Conservation (phyloP, 2,329 filamentous ascomycete genomes). For the Drechmeria coniospora region DNA sequence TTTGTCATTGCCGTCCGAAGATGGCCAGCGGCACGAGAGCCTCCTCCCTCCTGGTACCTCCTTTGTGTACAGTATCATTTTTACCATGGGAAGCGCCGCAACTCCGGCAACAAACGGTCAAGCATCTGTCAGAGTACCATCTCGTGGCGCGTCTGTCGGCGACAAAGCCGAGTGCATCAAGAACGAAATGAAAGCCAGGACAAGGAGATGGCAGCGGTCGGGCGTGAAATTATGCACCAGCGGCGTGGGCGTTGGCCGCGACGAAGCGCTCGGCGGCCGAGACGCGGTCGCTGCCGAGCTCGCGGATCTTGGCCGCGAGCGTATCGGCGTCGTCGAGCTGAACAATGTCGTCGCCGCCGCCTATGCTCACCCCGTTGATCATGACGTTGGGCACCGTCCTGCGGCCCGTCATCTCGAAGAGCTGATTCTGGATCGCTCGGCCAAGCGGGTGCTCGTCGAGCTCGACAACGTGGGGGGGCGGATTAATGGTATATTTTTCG, state of each 20-base stretch:
- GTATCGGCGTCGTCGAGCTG: conserved; percentile 51
- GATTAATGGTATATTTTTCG: conserved; percentile 69
- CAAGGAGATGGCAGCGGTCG: conserved; percentile 2
- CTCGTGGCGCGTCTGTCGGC: too few species aligned
- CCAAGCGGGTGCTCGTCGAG: conserved; percentile 73
- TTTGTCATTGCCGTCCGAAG: too few species aligned
- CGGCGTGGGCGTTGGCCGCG: conserved; percentile 4
- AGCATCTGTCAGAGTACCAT: too few species aligned
- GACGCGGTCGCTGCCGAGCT: conserved; percentile 54
- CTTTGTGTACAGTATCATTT: too few species aligned
- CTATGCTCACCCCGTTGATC: conserved; percentile 75
- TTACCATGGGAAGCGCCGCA: too few species aligned
- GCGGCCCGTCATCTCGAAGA: conserved; percentile 61
- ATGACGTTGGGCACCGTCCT: conserved; percentile 85
- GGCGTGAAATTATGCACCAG: too few species aligned
- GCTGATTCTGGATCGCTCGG: conserved; percentile 50
- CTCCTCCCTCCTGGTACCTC: too few species aligned
- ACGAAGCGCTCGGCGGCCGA: conserved; percentile 32
- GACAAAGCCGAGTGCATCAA: too few species aligned
- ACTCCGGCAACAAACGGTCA: too few species aligned
- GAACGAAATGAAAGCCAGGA: conserved; percentile 1
- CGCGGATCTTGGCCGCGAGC: conserved; percentile 55
- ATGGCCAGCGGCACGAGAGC: too few species aligned
- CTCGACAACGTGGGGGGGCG: conserved; percentile 76
- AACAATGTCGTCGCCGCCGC: conserved; percentile 75